phyloP scores from a whole-genome alignment of 1,284 basidiomycete genomes.

The Ganoderma multipileum region DNA sequence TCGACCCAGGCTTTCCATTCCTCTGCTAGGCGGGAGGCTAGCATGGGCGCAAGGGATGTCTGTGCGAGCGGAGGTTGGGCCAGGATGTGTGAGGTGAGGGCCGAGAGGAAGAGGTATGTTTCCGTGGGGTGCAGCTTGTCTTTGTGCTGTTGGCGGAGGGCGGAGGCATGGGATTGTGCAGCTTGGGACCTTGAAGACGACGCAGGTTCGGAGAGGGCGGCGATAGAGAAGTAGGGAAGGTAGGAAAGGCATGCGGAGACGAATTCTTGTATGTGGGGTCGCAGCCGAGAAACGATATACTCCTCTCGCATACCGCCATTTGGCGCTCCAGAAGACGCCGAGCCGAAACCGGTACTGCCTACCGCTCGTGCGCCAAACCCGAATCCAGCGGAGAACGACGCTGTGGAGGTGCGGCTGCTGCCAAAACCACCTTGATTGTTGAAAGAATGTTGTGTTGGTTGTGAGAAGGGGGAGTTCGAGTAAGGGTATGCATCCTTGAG shows the following conservation, averaged over 20 bases:
- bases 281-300: slow-evolving; percentile 76
- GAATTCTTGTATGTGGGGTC: slow-evolving; percentile 77
- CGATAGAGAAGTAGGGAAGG: slow-evolving; percentile 80
- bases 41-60: slow-evolving; percentile 57
- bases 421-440: slow-evolving; percentile 33
- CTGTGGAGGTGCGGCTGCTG: slow-evolving; percentile 23
- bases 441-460: slow-evolving; percentile 37
- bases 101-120: slow-evolving; percentile 72
- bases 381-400: slow-evolving; percentile 51
- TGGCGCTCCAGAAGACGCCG: slow-evolving; percentile 34
- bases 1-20: slow-evolving; percentile 84
- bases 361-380: slow-evolving; percentile 48
- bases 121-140: slow-evolving; percentile 74
- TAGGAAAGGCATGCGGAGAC: slow-evolving; percentile 78
- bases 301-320: slow-evolving; percentile 72
- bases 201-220: slow-evolving; percentile 40
- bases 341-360: slow-evolving; percentile 37
- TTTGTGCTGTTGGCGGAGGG: slow-evolving; percentile 56
- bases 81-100: slow-evolving; percentile 71
- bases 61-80: slow-evolving; percentile 71
- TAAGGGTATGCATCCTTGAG: slow-evolving; percentile 83
- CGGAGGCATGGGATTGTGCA: slow-evolving; percentile 45
- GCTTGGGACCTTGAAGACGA: slow-evolving; percentile 38
- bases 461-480: slow-evolving; percentile 56
- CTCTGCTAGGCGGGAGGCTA: slow-evolving; percentile 65